phyloP scores from a whole-genome alignment of 2,329 filamentous ascomycete genomes.

The Ophiostoma ips region DNA sequence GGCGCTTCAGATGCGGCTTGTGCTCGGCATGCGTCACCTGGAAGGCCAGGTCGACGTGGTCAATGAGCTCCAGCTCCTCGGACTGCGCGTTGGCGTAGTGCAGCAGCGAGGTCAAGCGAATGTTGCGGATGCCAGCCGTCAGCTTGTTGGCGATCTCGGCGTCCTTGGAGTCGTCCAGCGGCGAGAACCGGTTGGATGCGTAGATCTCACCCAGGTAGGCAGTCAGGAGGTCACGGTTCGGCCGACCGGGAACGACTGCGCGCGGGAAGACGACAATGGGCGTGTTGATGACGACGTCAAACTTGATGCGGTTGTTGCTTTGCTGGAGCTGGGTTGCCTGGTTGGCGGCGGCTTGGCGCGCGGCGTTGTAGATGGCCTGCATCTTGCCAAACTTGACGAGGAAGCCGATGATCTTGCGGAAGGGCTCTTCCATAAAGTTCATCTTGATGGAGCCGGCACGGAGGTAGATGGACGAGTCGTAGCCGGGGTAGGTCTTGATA shows the following conservation, averaged over 20 bases:
- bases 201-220: conserved; percentile 97
- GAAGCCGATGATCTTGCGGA: conserved; percentile 96
- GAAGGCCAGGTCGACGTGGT: conserved; percentile 90
- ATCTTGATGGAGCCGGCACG: conserved; percentile 91
- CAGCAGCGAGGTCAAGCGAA: conserved; percentile 79
- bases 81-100: conserved; percentile 57
- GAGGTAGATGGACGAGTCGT: conserved; percentile 82
- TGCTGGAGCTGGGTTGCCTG: conserved; percentile 91
- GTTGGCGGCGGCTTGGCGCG: conserved; percentile 82
- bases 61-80: conserved; percentile 91
- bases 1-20: conserved; percentile 57
- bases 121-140: conserved; percentile 80
- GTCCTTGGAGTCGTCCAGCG: conserved; percentile 61
- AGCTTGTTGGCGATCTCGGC: conserved; percentile 77
- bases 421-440: conserved; percentile 94
- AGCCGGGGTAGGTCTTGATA: conserved; percentile 67
- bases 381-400: conserved; percentile 98
- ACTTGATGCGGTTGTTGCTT: conserved; percentile 78
- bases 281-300: conserved; percentile 84
- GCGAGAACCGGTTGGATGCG: conserved; percentile 81
- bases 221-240: conserved; percentile 69
- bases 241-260: conserved; percentile 53
- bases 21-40: conserved; percentile 88
- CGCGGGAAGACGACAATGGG: conserved; percentile 93
- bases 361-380: conserved; percentile 97